phyloP scores from a whole-genome alignment of 1,284 basidiomycete genomes.

The Heterobasidion occidentale region DNA sequence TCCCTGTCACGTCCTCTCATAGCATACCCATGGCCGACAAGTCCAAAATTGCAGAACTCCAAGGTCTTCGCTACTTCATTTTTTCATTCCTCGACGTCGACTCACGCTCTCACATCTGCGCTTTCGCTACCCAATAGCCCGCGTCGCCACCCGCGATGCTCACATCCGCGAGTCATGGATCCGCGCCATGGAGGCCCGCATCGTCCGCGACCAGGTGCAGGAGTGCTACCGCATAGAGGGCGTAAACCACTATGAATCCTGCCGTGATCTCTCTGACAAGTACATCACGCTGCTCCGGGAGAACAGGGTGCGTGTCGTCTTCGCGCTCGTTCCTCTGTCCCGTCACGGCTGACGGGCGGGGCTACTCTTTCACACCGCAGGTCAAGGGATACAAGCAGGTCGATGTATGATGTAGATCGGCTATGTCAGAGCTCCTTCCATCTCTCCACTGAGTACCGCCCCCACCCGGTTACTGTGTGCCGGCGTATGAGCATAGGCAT shows the following conservation, averaged over 20 bases:
- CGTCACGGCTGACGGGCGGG: constrained; percentile 13
- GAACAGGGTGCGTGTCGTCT: constrained; percentile 63
- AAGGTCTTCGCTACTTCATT: constrained; percentile 26
- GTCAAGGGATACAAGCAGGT: constrained; percentile 31
- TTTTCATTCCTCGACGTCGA: background rate
- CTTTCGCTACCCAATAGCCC: constrained; percentile 30
- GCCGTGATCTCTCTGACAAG: constrained; percentile 80
- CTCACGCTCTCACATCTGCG: background rate
- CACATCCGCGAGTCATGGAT: constrained; percentile 92
- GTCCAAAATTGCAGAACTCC: constrained; percentile 35
- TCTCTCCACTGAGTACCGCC: too few relatives aligned
- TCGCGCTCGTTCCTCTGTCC: background rate
- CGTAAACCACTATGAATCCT: constrained; percentile 87
- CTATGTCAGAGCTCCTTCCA: background rate
- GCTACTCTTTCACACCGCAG: background rate
- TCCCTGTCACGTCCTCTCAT: background rate
- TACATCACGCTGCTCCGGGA: constrained; percentile 80
- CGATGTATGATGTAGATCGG: constrained; percentile 20
- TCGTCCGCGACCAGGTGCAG: constrained; percentile 85
- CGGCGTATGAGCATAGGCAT: too few relatives aligned
- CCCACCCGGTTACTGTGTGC: too few relatives aligned
- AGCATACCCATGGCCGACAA: constrained; percentile 24
- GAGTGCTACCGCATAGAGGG: constrained; percentile 92
- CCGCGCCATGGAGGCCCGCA: constrained; percentile 86
- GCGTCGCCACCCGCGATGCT: constrained; percentile 64